Conservation (phyloP, 306 rosid species). For the Prunus mume region DNA sequence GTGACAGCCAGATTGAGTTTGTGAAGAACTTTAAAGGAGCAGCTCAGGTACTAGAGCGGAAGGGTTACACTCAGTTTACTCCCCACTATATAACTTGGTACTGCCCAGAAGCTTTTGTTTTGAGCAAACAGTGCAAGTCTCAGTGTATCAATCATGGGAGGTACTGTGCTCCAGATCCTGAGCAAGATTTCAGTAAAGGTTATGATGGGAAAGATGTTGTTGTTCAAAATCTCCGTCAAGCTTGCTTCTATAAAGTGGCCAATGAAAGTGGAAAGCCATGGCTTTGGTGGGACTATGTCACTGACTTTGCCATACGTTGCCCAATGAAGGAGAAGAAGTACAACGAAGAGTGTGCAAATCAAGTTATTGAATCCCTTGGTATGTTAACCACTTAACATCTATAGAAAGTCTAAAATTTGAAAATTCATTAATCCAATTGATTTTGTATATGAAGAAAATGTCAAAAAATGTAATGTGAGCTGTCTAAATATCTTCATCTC, state of each 20-base stretch:
- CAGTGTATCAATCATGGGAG: constrained; percentile 90
- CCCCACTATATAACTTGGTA: constrained; percentile 95
- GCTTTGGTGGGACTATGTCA: constrained; percentile 99
- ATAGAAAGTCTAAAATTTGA: constrained; percentile 6
- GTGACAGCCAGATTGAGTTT: constrained; percentile 79
- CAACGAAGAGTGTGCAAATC: constrained; percentile 73
- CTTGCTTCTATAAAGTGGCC: constrained; percentile 85
- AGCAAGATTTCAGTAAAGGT: constrained; percentile 84
- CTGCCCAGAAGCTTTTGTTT: constrained; percentile 77
- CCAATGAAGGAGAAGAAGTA: constrained; percentile 78
- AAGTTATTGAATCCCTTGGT: constrained; percentile 86
- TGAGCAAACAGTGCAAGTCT: constrained; percentile 83
- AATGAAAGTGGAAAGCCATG: constrained; percentile 93
- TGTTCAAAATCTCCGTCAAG: constrained; percentile 88
- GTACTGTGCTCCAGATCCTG: constrained; percentile 98
- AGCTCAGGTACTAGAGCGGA: constrained; percentile 85
- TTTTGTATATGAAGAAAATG: not conserved
- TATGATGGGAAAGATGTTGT: constrained; percentile 97
- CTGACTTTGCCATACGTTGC: constrained; percentile 92
- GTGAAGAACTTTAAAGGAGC: constrained; percentile 74
- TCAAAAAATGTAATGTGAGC: not conserved
- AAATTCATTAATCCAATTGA: not conserved
- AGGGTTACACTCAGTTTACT: constrained; percentile 80
- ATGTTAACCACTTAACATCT: constrained; percentile 32
- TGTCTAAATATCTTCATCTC: not conserved